phyloP scores from a whole-genome alignment of 2,329 filamentous ascomycete genomes.

The Cladophialophora yegresii region DNA sequence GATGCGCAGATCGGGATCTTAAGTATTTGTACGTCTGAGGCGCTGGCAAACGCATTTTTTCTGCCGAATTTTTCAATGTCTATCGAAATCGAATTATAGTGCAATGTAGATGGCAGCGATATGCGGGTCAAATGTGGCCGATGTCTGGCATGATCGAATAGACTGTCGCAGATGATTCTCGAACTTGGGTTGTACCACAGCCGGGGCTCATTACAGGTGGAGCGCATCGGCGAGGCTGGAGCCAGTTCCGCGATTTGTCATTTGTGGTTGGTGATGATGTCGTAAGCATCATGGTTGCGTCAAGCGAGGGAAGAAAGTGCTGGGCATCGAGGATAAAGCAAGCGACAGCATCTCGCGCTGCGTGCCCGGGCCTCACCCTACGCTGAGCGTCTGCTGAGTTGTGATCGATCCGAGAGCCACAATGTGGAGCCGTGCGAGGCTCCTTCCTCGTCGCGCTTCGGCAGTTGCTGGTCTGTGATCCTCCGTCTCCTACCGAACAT shows the following conservation, averaged over 20 bases:
- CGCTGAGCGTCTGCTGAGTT: background rate
- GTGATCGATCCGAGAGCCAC: background rate
- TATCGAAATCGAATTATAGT: background rate
- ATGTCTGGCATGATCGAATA: background rate
- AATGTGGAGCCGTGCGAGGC: constrained; percentile 9
- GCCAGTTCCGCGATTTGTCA: constrained; percentile 18
- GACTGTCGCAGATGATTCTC: constrained; percentile 10
- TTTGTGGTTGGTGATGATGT: constrained; percentile 13
- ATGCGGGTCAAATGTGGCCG: constrained; percentile 9
- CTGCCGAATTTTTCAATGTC: background rate
- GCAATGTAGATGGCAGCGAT: background rate
- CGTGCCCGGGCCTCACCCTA: background rate
- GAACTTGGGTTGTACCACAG: background rate
- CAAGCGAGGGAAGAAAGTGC: background rate
- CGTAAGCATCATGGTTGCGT: constrained; percentile 2
- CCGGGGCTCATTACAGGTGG: background rate
- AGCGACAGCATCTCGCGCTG: background rate
- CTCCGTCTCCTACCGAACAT: background rate
- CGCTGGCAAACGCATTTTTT: constrained; percentile 12
- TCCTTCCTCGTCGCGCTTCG: background rate
- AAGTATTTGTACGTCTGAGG: constrained; percentile 12
- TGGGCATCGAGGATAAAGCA: background rate
- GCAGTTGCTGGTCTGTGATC: constrained; percentile 1
- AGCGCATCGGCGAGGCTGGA: constrained; percentile 7
- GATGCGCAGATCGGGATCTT: constrained; percentile 3